Evolutionary conservation across 2,329 filamentous ascomycete species (phyloP).

Genomic region (Leptosphaerulina australis): DNA sequence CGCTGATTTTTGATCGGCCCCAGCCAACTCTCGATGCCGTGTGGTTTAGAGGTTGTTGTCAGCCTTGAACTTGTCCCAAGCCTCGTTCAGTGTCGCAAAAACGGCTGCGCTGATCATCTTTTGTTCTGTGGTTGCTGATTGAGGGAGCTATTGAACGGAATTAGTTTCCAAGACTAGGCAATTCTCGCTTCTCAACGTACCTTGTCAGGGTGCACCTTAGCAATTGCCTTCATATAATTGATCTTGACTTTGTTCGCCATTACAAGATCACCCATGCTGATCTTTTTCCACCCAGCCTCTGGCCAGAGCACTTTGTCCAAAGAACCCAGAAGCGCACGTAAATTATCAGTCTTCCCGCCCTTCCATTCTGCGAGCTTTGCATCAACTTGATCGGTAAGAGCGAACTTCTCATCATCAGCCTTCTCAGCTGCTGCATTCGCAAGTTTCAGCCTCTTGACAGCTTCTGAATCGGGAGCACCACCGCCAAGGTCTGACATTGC

Average conservation of each 20-base stretch:
- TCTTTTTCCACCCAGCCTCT: constrained; percentile 93
- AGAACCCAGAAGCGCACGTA: constrained; percentile 84
- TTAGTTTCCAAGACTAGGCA: neutral
- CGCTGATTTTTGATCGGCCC: neutral
- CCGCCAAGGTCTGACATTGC: constrained; percentile 52
- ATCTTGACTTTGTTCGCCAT: constrained; percentile 96
- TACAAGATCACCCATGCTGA: constrained; percentile 90
- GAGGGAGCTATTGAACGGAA: constrained; percentile 57
- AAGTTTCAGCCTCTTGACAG: constrained; percentile 79
- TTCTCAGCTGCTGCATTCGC: constrained; percentile 85
- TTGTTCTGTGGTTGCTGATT: constrained; percentile 69
- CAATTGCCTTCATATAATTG: constrained; percentile 98
- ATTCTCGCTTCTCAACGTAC: constrained; percentile 56
- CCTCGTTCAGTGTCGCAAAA: constrained; percentile 69
- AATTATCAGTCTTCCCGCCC: constrained; percentile 88
- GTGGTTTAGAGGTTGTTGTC: constrained; percentile 56
- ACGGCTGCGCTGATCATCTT: constrained; percentile 70
- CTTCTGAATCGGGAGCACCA: constrained; percentile 65
- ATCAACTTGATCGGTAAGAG: constrained; percentile 83
- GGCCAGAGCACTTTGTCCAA: constrained; percentile 91
- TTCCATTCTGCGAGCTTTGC: constrained; percentile 80
- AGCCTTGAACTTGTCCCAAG: constrained; percentile 71
- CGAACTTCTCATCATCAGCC: constrained; percentile 92
- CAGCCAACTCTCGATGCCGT: no score
- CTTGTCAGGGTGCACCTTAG: constrained; percentile 98